Evolutionary conservation across 2,329 filamentous ascomycete species (phyloP).

Genomic region (Penicillium thymicola): DNA sequence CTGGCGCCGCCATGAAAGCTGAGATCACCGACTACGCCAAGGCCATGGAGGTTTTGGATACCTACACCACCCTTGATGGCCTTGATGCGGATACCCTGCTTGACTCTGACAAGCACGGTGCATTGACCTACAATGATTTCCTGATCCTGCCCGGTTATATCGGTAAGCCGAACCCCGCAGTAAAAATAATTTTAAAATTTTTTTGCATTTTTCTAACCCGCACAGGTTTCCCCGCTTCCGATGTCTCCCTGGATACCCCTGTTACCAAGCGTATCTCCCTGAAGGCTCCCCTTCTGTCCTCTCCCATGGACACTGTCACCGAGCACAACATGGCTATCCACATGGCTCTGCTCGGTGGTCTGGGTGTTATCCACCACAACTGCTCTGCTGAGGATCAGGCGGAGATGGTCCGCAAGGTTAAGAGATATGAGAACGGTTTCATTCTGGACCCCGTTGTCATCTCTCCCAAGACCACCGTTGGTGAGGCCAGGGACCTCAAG

Average conservation of each 20-base stretch:
- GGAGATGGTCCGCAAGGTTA: slow-evolving; percentile 98
- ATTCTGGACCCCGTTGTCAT: slow-evolving; percentile 95
- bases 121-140: slow-evolving; percentile 98
- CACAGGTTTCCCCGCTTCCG: slow-evolving; percentile 80
- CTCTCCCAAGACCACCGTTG: slow-evolving; percentile 79
- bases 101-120: slow-evolving; percentile 86
- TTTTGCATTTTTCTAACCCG: background rate
- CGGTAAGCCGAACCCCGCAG: slow-evolving; percentile 50
- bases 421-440: slow-evolving; percentile 99
- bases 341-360: slow-evolving; percentile 58
- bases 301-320: slow-evolving; percentile 99
- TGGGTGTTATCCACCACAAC: slow-evolving; percentile 96
- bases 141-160: slow-evolving; percentile 95
- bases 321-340: slow-evolving; percentile 99
- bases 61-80: slow-evolving; percentile 79
- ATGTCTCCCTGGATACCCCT: slow-evolving; percentile 82
- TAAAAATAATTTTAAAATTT: too few relatives aligned
- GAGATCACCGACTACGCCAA: slow-evolving; percentile 68
- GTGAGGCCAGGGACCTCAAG: slow-evolving; percentile 86
- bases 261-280: slow-evolving; percentile 93
- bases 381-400: slow-evolving; percentile 96
- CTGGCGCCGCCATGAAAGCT: slow-evolving; percentile 48
- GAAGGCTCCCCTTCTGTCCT: slow-evolving; percentile 95
- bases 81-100: slow-evolving; percentile 82
- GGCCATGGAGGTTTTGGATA: slow-evolving; percentile 74